Percentiles rank a stretch among this genome's conserved stretches.
Evolutionary conservation across 768 basidiomycete genomes (phyloP).

Genomic region (Phallus indusiatus): DNA sequence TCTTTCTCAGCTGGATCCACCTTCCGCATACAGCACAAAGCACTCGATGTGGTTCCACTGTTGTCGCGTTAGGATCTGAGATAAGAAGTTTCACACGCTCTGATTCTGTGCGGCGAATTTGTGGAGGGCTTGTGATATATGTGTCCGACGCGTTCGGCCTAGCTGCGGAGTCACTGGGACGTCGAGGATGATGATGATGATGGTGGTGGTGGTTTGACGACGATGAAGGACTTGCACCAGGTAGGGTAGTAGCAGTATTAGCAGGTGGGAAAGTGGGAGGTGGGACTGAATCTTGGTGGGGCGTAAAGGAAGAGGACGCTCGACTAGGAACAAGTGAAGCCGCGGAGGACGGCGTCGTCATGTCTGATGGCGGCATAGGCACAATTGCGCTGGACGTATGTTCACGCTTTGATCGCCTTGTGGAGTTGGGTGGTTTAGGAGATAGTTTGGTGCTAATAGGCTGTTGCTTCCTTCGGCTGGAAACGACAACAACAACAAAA

Average conservation of each 20-base stretch:
- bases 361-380: not conserved
- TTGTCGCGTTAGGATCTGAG: slow-evolving; percentile 42
- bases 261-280: slow-evolving; percentile 18
- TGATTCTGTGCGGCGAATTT: slow-evolving; percentile 32
- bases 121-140: slow-evolving; percentile 20
- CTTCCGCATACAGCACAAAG: slow-evolving; percentile 53
- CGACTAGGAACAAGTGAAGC: not conserved
- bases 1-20: slow-evolving; percentile 57
- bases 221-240: not conserved
- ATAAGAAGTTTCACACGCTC: slow-evolving; percentile 45
- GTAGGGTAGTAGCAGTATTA: not conserved
- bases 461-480: not conserved
- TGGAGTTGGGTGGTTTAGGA: not conserved
- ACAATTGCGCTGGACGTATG: not conserved
- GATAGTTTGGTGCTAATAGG: not conserved
- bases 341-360: not conserved
- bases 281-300: slow-evolving; percentile 20
- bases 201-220: no score
- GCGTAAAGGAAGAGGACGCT: slow-evolving; percentile 16
- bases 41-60: slow-evolving; percentile 41
- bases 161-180: slow-evolving; percentile 3
- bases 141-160: slow-evolving; percentile 27
- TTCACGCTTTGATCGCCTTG: slow-evolving; percentile 1
- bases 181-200: slow-evolving; percentile 5
- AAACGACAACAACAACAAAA: not conserved